Conservation (phyloP, 2,329 filamentous ascomycete species). For the Colletotrichum sp. region DNA sequence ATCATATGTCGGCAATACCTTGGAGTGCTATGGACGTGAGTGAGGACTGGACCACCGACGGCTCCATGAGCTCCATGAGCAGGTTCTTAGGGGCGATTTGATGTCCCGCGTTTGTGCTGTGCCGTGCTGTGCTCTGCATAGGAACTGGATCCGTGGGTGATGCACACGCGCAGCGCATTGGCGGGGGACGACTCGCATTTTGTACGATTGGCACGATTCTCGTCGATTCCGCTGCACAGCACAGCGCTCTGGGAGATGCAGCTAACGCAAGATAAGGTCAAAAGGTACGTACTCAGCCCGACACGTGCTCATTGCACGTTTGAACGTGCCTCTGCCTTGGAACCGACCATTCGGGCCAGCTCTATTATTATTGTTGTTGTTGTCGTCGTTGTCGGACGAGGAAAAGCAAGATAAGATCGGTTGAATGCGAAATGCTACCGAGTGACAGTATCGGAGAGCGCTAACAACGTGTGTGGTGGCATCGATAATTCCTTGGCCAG, state of each 20-base stretch:
- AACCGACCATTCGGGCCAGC: not conserved
- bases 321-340: not conserved
- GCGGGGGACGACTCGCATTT: not conserved
- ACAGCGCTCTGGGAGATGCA: conserved; percentile 4
- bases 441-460: not conserved
- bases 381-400: not conserved
- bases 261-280: not conserved
- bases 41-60: not conserved
- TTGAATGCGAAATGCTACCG: not conserved
- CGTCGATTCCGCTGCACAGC: conserved; percentile 8
- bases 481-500: not conserved
- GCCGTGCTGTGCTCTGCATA: not conserved
- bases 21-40: not conserved
- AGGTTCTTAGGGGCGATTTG: not conserved
- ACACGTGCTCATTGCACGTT: conserved; percentile 19
- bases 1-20: conserved; percentile 10
- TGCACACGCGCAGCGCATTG: conserved; percentile 7
- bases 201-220: conserved; percentile 4
- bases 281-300: not conserved
- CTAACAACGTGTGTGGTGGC: not conserved
- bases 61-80: not conserved
- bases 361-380: not conserved
- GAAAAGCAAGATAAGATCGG: not conserved
- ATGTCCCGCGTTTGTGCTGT: not conserved
- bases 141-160: not conserved